Conservation (phyloP, 148 eudicot species). For the Cornus kousa region DNA sequence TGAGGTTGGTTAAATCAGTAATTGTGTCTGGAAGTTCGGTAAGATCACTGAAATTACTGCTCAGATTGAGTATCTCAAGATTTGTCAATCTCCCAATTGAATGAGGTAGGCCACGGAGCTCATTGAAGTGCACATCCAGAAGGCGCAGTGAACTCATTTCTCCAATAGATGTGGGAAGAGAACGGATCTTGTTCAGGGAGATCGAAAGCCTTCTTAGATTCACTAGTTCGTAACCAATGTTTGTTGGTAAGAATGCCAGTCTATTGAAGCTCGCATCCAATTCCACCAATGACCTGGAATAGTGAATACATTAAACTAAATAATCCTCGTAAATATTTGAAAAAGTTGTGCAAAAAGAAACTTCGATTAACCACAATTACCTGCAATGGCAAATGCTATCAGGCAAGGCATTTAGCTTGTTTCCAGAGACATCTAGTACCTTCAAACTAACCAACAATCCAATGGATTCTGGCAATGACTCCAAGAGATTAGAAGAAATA, state of each 20-base stretch:
- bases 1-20: slow-evolving; percentile 53
- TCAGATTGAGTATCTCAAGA: slow-evolving; percentile 56
- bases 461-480: slow-evolving; percentile 70
- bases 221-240: slow-evolving; percentile 59
- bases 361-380: slow-evolving; percentile 25
- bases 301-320: neutral
- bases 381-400: slow-evolving; percentile 76
- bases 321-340: neutral
- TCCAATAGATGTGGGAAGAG: slow-evolving; percentile 77
- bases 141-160: slow-evolving; percentile 56
- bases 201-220: slow-evolving; percentile 48
- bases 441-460: slow-evolving; percentile 60
- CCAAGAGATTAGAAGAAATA: slow-evolving; percentile 59
- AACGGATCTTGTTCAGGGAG: slow-evolving; percentile 63
- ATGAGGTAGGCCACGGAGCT: slow-evolving; percentile 63
- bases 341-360: neutral
- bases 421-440: slow-evolving; percentile 64
- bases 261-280: slow-evolving; percentile 67
- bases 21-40: slow-evolving; percentile 66
- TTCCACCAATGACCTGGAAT: slow-evolving; percentile 61
- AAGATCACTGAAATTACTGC: slow-evolving; percentile 73
- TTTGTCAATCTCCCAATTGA: slow-evolving; percentile 52
- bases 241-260: slow-evolving; percentile 65
- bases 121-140: slow-evolving; percentile 70
- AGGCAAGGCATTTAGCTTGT: slow-evolving; percentile 71